Conservation (phyloP, 202 grass and related monocot genomes). For the Cymbopogon flexuosus region DNA sequence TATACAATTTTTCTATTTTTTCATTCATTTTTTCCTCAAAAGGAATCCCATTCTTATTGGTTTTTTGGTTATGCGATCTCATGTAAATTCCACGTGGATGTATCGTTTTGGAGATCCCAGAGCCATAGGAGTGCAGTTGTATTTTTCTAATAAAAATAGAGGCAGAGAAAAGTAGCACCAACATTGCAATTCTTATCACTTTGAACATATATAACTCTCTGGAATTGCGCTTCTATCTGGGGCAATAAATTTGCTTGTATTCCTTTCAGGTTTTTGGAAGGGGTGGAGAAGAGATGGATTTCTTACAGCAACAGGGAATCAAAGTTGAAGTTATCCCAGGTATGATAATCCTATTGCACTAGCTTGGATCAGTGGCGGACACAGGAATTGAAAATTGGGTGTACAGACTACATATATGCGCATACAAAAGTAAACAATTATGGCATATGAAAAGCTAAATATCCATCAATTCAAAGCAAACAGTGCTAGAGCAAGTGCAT, state of each 20-base stretch:
- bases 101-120: background rate
- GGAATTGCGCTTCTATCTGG: background rate
- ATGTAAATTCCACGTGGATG: background rate
- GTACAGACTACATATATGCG: no score
- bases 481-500: no score
- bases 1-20: background rate
- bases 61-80: background rate
- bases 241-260: background rate
- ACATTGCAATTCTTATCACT: background rate
- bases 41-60: background rate
- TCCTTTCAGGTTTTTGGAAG: conserved; percentile 81
- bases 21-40: background rate
- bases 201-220: background rate
- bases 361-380: background rate
- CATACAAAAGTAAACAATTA: no score
- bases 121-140: background rate
- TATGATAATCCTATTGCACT: conserved; percentile 17
- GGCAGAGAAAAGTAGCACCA: background rate
- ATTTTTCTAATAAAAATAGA: background rate
- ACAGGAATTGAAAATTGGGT: no score
- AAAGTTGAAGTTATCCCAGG: conserved; percentile 88
- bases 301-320: conserved; percentile 90
- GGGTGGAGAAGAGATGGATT: conserved; percentile 99
- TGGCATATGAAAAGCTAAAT: no score
- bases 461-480: no score